These are phyloP conservation scores for Cicer yamashitae DNA, from an alignment of 306 rosid genomes.

Conservation along the genomic window DNA sequence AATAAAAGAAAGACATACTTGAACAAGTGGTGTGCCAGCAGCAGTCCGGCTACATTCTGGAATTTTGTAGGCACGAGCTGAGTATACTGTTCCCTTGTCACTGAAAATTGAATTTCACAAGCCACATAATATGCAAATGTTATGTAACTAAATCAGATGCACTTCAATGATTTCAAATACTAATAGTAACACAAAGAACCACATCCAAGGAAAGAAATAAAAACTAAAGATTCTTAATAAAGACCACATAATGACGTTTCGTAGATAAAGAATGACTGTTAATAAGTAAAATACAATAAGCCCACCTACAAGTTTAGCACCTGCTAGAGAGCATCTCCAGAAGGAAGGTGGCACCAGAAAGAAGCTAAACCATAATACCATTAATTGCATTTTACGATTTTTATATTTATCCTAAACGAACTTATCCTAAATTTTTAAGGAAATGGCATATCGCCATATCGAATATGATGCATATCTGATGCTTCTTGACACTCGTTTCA, in stretches of 20 bases:
- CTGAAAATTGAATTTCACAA: constrained; percentile 51
- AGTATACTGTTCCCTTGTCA: constrained; percentile 93
- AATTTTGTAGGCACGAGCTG: constrained; percentile 94
- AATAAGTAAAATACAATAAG: constrained; percentile 9
- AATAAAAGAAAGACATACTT: constrained; percentile 53
- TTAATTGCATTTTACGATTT: not conserved
- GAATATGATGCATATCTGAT: not conserved
- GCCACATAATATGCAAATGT: constrained; percentile 26
- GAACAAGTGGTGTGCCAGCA: constrained; percentile 92
- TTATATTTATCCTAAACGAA: not conserved
- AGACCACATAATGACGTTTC: not conserved
- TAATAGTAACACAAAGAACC: constrained; percentile 18
- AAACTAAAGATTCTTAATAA: constrained; percentile 8
- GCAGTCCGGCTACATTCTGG: constrained; percentile 91
- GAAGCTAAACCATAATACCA: not conserved
- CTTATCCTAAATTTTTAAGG: not conserved
- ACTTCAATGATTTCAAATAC: constrained; percentile 24
- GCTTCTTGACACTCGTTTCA: not conserved
- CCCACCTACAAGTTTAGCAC: not conserved
- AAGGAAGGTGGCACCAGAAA: constrained; percentile 29
- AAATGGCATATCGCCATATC: not conserved
- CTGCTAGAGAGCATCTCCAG: constrained; percentile 9
- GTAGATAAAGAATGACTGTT: constrained; percentile 17
- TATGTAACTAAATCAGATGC: constrained; percentile 30
- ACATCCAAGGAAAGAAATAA: not conserved